Conservation (phyloP, 2,329 filamentous ascomycete genomes). For the Trichocomaceae sp. region DNA sequence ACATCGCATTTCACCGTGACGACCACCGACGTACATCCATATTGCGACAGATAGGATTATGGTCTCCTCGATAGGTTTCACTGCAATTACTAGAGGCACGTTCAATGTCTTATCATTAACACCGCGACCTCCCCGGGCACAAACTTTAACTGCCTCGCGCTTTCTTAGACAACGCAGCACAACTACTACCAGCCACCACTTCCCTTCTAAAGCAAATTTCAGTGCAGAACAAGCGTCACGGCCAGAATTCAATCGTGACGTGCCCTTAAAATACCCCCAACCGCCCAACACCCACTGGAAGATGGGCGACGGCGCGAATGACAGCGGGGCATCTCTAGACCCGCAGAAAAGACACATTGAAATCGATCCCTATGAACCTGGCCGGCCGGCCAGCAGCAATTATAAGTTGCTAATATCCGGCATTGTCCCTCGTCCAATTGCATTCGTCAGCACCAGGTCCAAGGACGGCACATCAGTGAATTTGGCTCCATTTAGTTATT, state of each 20-base stretch:
- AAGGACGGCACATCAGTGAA: constrained; percentile 63
- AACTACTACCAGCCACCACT: constrained; percentile 10
- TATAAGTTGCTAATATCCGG: constrained; percentile 88
- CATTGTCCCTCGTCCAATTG: constrained; percentile 75
- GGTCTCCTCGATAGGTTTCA: no score
- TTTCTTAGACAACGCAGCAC: neutral
- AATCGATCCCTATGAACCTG: constrained; percentile 73
- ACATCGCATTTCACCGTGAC: no score
- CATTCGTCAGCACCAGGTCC: constrained; percentile 53
- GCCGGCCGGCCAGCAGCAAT: constrained; percentile 63
- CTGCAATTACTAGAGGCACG: no score
- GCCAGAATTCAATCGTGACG: constrained; percentile 34
- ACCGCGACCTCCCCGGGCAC: neutral
- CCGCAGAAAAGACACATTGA: constrained; percentile 55
- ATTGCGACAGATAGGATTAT: no score
- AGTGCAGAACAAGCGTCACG: constrained; percentile 36
- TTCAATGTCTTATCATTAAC: neutral
- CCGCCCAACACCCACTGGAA: constrained; percentile 38
- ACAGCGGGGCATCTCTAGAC: constrained; percentile 15
- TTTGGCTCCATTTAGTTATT: constrained; percentile 82
- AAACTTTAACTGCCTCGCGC: neutral
- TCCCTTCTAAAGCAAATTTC: constrained; percentile 27
- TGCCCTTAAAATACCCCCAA: constrained; percentile 33
- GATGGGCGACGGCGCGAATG: constrained; percentile 34
- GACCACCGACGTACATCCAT: no score